Percentiles rank a stretch among this genome's conserved stretches.
Conservation (phyloP, 257 asterid species). For the Henckelia pumila region DNA sequence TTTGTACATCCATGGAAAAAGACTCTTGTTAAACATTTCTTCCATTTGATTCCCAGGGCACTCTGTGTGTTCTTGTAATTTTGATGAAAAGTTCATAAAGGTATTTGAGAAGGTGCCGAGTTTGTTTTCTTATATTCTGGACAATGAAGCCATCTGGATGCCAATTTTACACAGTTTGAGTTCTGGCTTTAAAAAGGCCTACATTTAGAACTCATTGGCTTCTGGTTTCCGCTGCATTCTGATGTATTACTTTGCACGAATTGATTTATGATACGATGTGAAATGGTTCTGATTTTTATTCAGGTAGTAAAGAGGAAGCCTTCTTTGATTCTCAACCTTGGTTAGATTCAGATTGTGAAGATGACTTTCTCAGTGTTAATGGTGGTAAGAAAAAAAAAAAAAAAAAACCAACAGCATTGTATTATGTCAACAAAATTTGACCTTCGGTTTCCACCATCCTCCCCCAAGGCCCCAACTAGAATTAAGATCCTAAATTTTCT, state of each 20-base stretch:
- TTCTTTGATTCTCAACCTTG: conserved; percentile 74
- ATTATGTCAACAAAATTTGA: not conserved
- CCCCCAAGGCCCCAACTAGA: not conserved
- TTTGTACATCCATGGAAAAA: not conserved
- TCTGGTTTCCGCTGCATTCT: not conserved
- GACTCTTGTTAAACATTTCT: not conserved
- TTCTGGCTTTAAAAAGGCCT: not conserved
- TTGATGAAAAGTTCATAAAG: not conserved
- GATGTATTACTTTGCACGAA: not conserved
- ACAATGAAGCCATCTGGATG: not conserved
- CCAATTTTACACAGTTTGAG: not conserved
- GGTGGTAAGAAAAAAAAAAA: conserved; percentile 56
- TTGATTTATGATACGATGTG: conserved; percentile 16
- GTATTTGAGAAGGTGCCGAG: not conserved
- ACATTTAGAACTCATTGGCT: not conserved
- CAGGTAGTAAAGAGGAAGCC: conserved; percentile 76
- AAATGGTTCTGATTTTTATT: conserved; percentile 20
- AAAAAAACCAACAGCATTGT: not conserved
- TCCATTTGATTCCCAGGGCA: not conserved
- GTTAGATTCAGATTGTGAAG: conserved; percentile 82
- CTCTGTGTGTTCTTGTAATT: not conserved
- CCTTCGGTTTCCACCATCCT: not conserved
- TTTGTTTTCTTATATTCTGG: not conserved
- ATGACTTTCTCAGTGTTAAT: conserved; percentile 69
- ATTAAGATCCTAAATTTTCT: not conserved